Conservation (phyloP, 352 stramenopile species). For the Phytophthora podocarpi region DNA sequence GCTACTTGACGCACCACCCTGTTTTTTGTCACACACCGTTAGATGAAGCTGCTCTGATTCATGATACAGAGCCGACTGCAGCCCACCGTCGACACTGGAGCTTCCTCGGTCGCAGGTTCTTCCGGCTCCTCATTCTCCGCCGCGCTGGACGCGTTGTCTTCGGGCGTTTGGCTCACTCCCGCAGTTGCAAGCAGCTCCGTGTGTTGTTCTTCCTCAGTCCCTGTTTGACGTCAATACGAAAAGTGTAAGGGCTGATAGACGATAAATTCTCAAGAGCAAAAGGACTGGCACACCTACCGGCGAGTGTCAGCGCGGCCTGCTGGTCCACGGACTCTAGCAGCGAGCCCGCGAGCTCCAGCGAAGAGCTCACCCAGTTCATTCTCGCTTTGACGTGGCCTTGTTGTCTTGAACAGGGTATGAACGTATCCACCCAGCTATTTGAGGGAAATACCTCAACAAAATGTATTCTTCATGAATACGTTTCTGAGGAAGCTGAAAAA, state of each 20-base stretch:
- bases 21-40: constrained; percentile 1
- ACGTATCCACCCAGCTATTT: constrained; percentile 1
- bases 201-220: constrained; percentile 32
- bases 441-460: constrained; percentile 4
- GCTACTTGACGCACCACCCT: constrained; percentile 21
- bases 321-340: constrained; percentile 89
- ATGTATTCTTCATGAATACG: no score
- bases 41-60: background rate
- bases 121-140: constrained; percentile 15
- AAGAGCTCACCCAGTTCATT: constrained; percentile 88
- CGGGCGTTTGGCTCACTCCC: constrained; percentile 19
- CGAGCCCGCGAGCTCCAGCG: constrained; percentile 76
- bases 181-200: constrained; percentile 32
- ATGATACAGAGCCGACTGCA: background rate
- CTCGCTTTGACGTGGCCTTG: no score
- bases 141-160: constrained; percentile 6
- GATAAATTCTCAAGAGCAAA: no score
- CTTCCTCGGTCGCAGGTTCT: background rate
- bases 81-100: constrained; percentile 14
- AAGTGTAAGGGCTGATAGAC: background rate
- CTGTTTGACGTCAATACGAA: constrained; percentile 6
- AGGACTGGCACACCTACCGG: constrained; percentile 20
- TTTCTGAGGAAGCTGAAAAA: no score
- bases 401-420: background rate
- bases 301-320: constrained; percentile 77